Evolutionary conservation across 1,284 basidiomycete genomes (phyloP), one percentile per base, ranked within the genome.

Genomic region (Apiotrichum porosum): DNA sequence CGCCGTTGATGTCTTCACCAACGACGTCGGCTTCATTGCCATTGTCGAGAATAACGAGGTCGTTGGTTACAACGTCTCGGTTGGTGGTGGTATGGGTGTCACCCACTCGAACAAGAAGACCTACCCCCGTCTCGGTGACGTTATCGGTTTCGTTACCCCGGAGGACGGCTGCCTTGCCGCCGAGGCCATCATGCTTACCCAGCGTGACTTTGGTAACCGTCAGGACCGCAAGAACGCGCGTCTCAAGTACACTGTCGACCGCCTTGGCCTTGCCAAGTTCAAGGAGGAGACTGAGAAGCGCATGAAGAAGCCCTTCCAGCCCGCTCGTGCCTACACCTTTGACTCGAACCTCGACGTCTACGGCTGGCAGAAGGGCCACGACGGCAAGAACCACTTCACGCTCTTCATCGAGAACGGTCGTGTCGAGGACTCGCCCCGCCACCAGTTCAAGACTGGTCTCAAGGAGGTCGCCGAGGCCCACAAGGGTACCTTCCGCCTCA

Each of bases 31-130:
- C 18, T 93, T 92, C 75, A 95, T 97, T 58, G 92, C 92, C 26
- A 88, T 97, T 57, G 81, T 89, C 15, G 82, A 85, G 63, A 72
- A 83, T 31, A 86, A 86, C 41, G 77, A 84, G 52, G 76, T 94
- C 26, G 78, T 81, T 49, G 92, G 92, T 35, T 95, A 94, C 79
- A 93, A 95, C 64, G 89, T 95, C 53, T 77, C 85, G 30, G 79
- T 87, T 37, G 91, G 94, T 61, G 94, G 94, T 66, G 95, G 94
- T 50, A 99, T 99, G 94, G 94, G 94, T 74, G 94, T 98, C 38
- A 97, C 94, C 0, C 93, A 98, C 69, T 91, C 88, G 44, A 95
- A 91, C 80, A 98, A 97, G 79, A 93, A 94, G 78, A 99, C 94
- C 0, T 98, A 98, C 73, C 95, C 95, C 37, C 84, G 95, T 54